Percentiles rank a stretch among this genome's conserved stretches.
These are phyloP conservation scores for Globisporangium cederbergense DNA, from an alignment of 352 stramenopile species.

Conservation along the genomic window DNA sequence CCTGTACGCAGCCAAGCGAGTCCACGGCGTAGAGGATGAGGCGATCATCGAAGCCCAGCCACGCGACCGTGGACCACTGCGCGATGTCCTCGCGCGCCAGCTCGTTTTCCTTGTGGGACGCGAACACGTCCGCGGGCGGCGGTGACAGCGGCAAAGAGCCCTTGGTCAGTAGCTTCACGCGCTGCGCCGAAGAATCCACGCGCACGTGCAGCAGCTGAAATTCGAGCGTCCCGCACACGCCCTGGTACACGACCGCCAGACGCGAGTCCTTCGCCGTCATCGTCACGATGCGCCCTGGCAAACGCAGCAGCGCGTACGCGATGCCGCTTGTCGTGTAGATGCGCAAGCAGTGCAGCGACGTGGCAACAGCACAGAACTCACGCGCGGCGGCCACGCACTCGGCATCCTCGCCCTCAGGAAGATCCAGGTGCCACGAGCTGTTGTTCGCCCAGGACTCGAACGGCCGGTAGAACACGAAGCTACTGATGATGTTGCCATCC, in stretches of 20 bases:
- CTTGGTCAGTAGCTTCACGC: conserved; percentile 42
- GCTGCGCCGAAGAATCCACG: conserved; percentile 33
- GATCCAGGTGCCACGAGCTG: conserved; percentile 67
- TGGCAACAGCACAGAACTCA: conserved; percentile 76
- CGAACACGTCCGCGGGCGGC: conserved; percentile 57
- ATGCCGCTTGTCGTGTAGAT: conserved; percentile 73
- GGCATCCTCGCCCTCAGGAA: conserved; percentile 70
- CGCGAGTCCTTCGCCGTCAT: conserved; percentile 56
- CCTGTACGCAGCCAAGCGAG: conserved; percentile 61
- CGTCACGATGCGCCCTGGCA: conserved; percentile 67
- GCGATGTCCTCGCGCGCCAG: conserved; percentile 29
- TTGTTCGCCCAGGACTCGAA: conserved; percentile 85
- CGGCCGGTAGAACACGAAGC: conserved; percentile 78
- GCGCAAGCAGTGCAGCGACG: conserved; percentile 64
- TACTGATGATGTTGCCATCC: conserved; percentile 48
- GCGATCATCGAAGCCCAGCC: conserved; percentile 78
- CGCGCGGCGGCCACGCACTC: conserved; percentile 55
- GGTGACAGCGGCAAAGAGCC: conserved; percentile 58
- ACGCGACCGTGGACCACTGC: conserved; percentile 60
- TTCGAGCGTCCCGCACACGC: conserved; percentile 35
- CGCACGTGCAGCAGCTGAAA: conserved; percentile 57
- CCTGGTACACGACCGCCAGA: conserved; percentile 70
- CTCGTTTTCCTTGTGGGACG: conserved; percentile 68
- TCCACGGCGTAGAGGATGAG: conserved; percentile 70
- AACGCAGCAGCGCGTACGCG: conserved; percentile 52